Evolutionary conservation across 345 rosid species (phyloP), one percentile per base, ranked within the genome.

Genomic region (Aethionema arabicum): DNA sequence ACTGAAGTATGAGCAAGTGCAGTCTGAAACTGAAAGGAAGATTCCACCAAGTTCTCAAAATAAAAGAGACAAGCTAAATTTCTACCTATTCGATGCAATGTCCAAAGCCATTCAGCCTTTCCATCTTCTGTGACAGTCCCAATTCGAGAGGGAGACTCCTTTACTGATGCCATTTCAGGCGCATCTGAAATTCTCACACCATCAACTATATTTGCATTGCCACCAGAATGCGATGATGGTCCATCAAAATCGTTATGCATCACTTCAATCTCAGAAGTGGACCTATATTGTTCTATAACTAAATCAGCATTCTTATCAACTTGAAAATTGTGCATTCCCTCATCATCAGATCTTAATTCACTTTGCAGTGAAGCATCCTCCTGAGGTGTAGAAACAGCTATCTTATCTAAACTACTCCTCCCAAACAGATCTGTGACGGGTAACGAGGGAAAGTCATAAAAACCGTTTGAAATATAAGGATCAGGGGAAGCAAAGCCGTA

Each of bases 91-190:
- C 85, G 80, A 66, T 91, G 96, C 82, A 87, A 72, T 39, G 93
- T 91, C 98, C 96, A 87, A 69, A 82, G 96, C 96, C 98, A 91
- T 72, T 91, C 98, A 66, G 96, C 81, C 50, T 84, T 81, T 70
- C 84, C 75, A 47, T 77, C 86, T 52, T 82, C 85, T 43, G 69
- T 72, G 51, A 66, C 77, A 37, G 74, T 49, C 65, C 68, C 79
- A 65, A 69, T 77, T 11, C 37, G 68, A 39, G 83, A 72, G 35
- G 76, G 56, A 45, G 72, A 50, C 43, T 79, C 71, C 63, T 80
- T 80, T 60, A 68, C 65, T 59, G 79, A 76, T 14, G 91, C 70
- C 63, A 76, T 44, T 69, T 78, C 84, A 9, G 81, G 82, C 55
- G 56, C 80, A 84, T 82, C 84, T 57, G 89, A 73, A 74, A 82